Evolutionary conservation across 2,329 filamentous ascomycete species (phyloP), one percentile per base, ranked within the genome.

Genomic region (Cordyceps cicadae): DNA sequence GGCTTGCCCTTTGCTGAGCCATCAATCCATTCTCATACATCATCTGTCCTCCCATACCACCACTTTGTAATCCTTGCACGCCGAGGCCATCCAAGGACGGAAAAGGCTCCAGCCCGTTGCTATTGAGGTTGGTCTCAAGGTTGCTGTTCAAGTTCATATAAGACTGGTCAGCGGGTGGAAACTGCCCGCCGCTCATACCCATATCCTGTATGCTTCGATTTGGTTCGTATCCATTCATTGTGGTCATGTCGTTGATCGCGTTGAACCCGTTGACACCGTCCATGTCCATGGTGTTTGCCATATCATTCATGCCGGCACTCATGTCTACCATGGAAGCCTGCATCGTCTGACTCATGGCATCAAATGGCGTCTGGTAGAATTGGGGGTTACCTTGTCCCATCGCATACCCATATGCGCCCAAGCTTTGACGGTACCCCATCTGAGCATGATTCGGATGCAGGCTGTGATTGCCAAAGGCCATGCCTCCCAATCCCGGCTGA

Each of bases 31-130:
- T 54, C 21, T 62, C 70, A 57, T 72, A 73, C 15, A 62, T 64
- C 64, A 74, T 63, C 41, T 69, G 70, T 14, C 67, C 61, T 14
- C 60, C 64, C 65, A 72, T 69, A 19, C 63, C 63, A 8, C 54
- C 53, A n/a, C 57, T 63, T 7, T 64, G 56, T 11, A 66, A 64
- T 51, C 66, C 68, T 37, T 72, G 73, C 37, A 75, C 63, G 11
- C 72, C 72, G 14, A 72, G 65, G 12, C 68, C 67, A 49, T 73
- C 70, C 63, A 73, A 64, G 48, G 70, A 65, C 14, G 66, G 62
- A 49, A 74, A 75, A 45, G 70, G 67, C 50, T 74, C 72, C 46
- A 73, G 51, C 4, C 62, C 64, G 29, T 54, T 51, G 34, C 57
- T 53, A 39, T 54, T 41, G 15, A 43, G 24, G 45, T 52, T 45